phyloP scores from a whole-genome alignment of 441 rosid species.

The Bocquillonia castaneifolia region DNA sequence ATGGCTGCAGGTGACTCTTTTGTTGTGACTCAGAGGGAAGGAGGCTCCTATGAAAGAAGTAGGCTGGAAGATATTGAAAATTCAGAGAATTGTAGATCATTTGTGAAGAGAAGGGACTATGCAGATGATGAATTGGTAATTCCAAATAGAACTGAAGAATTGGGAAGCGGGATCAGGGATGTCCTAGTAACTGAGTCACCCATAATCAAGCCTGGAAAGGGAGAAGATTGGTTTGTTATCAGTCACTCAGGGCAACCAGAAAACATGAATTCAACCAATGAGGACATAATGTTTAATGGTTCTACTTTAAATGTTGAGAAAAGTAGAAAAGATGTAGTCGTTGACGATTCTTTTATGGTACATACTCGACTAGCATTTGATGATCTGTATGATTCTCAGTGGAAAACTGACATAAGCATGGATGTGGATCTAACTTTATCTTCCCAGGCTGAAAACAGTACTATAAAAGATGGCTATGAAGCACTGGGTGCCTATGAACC shows the following conservation, averaged over 20 bases:
- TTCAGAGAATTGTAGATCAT: slow-evolving; percentile 35
- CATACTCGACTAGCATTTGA: slow-evolving; percentile 36
- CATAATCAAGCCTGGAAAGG: slow-evolving; percentile 43
- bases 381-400: slow-evolving; percentile 43
- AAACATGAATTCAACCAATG: slow-evolving; percentile 26
- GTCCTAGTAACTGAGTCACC: slow-evolving; percentile 32
- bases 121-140: slow-evolving; percentile 45
- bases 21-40: slow-evolving; percentile 31
- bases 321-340: slow-evolving; percentile 32
- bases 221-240: slow-evolving; percentile 56
- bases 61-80: slow-evolving; percentile 41
- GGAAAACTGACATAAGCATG: slow-evolving; percentile 67
- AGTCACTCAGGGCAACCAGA: slow-evolving; percentile 32
- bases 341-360: slow-evolving; percentile 81
- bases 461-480: slow-evolving; percentile 32
- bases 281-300: slow-evolving; percentile 38
- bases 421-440: slow-evolving; percentile 48
- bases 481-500: slow-evolving; percentile 39
- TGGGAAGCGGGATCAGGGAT: slow-evolving; percentile 31
- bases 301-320: slow-evolving; percentile 26
- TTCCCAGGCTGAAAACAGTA: slow-evolving; percentile 32
- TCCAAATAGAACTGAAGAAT: slow-evolving; percentile 41
- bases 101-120: slow-evolving; percentile 45
- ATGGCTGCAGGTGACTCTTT: slow-evolving; percentile 40
- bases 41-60: slow-evolving; percentile 31